A percentile compares a stretch with the other conserved stretches of the same genome.
phyloP scores from a whole-genome alignment of 2,329 filamentous ascomycete genomes.

The Dichotomopilus funicola region DNA sequence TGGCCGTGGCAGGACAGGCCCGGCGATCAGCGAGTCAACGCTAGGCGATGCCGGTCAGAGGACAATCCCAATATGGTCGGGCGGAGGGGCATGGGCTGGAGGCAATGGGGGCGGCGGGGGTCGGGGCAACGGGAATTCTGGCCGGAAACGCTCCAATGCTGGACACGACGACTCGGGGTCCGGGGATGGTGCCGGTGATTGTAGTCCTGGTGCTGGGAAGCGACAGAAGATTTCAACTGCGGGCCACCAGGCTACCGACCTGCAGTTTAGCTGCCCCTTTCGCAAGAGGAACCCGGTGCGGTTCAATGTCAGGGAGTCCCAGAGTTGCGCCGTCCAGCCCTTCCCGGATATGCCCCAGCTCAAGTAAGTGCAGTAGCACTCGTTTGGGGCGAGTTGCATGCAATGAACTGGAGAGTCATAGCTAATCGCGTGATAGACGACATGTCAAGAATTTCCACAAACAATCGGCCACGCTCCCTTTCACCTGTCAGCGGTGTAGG shows the following conservation, averaged over 20 bases:
- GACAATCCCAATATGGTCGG: background rate
- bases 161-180: slow-evolving; percentile 2
- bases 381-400: too few relatives aligned
- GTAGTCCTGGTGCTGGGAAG: slow-evolving; percentile 11
- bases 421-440: slow-evolving; percentile 11
- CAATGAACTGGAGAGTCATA: background rate
- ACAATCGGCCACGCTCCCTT: slow-evolving; percentile 3
- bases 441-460: slow-evolving; percentile 23
- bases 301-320: slow-evolving; percentile 23
- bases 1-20: background rate
- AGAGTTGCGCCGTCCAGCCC: slow-evolving; percentile 16
- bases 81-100: background rate
- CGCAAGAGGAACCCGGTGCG: slow-evolving; percentile 23
- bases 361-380: slow-evolving; percentile 16
- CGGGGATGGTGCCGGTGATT: slow-evolving; percentile 10
- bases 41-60: background rate
- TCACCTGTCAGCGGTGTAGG: slow-evolving; percentile 22
- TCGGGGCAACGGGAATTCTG: background rate
- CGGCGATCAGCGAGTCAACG: slow-evolving; percentile 2
- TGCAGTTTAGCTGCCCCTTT: slow-evolving; percentile 22
- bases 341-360: slow-evolving; percentile 19
- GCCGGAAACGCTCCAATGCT: slow-evolving; percentile 12
- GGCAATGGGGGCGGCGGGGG: background rate
- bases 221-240: slow-evolving; percentile 5
- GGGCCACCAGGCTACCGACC: background rate